Base-by-base conservation (phyloP, 768 basidiomycete genomes). In the Podaxis sp. region DNA sequence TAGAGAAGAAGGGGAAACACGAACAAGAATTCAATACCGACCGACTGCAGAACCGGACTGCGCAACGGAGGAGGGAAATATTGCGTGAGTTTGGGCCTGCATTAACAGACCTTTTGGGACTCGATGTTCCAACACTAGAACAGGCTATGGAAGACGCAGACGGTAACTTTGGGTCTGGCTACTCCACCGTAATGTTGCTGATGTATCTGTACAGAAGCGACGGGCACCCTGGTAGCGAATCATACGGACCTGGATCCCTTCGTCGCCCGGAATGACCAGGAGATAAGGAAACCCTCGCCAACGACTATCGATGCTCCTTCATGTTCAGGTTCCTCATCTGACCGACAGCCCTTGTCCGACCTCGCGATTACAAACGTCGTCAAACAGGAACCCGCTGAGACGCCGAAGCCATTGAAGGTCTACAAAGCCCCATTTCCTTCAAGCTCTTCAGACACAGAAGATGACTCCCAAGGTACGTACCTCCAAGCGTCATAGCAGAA, bases 111-210 rank as follows among this genome's bases (percentile, higher is more conserved):
- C 66, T 71, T 11, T 58, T 60, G 1, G 72, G 75, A 30, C 72
- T 76, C 28, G 78, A 82, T 56, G 75, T 78, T 58, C 74, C 77
- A 1, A 76, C 77, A 7, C 76, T 76, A 12, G 72, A 62, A 30
- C 15, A 49, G 50, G 30, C 46, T 13, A 28, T 56, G 37, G 36
- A 41, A 22, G 46, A 55, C 3, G 55, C 44, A 48, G 15, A 51
- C 15, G 53, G 61, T 62, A 6, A 26, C 5, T 11, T 51, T 10
- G 2, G 40, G 49, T 28, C 20, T 28, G 12, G 20, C 7, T 50
- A 12, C 12, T 50, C 22, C 24, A 6, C 49, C 10, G 8, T 50
- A 8, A 28, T 24, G 20, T 17, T 7, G 6, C 20, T 40, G 44
- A 46, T 20, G 44, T 40, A 24, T 38, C 33, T 2, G 22, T 6